Conservation (phyloP, 208 protist genomes). For the Leishmania braziliensis region DNA sequence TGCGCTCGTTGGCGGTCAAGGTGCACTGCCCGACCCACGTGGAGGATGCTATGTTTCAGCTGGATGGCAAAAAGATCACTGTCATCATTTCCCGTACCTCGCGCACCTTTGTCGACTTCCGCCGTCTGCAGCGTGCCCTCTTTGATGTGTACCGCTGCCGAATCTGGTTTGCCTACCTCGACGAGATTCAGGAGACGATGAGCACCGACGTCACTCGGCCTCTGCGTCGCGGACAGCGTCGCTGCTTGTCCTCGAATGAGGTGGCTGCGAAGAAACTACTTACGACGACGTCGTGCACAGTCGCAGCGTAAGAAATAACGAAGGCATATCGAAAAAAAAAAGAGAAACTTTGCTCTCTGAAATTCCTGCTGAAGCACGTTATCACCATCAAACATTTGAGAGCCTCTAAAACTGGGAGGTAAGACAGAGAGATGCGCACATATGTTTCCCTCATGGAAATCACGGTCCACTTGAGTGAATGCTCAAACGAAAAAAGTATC, state of each 20-base stretch:
- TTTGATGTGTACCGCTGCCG: slow-evolving; percentile 82
- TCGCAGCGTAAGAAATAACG: neutral
- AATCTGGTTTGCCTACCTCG: slow-evolving; percentile 82
- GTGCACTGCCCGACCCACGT: slow-evolving; percentile 51
- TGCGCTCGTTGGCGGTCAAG: slow-evolving; percentile 53
- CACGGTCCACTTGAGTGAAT: neutral
- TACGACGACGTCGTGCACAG: neutral
- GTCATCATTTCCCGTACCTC: slow-evolving; percentile 61
- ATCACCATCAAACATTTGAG: neutral
- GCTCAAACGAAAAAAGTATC: neutral
- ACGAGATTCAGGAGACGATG: slow-evolving; percentile 75
- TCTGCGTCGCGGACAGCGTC: slow-evolving; percentile 26
- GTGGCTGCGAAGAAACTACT: slow-evolving; percentile 3
- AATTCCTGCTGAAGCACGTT: neutral
- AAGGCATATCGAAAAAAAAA: neutral
- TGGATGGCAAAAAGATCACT: slow-evolving; percentile 82
- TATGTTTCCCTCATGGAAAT: neutral
- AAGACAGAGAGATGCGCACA: neutral
- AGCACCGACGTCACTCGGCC: slow-evolving; percentile 52
- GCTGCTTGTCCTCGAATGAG: slow-evolving; percentile 7
- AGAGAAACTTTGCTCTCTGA: neutral
- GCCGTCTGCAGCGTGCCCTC: slow-evolving; percentile 67
- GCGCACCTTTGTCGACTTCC: slow-evolving; percentile 74
- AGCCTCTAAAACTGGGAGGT: neutral
- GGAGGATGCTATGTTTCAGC: slow-evolving; percentile 74